Percentiles rank a stretch among this genome's conserved stretches.
These are phyloP conservation scores for Magnusiomyces suaveolens DNA, from an alignment of 1,139 yeast genomes.

Conservation along the genomic window DNA sequence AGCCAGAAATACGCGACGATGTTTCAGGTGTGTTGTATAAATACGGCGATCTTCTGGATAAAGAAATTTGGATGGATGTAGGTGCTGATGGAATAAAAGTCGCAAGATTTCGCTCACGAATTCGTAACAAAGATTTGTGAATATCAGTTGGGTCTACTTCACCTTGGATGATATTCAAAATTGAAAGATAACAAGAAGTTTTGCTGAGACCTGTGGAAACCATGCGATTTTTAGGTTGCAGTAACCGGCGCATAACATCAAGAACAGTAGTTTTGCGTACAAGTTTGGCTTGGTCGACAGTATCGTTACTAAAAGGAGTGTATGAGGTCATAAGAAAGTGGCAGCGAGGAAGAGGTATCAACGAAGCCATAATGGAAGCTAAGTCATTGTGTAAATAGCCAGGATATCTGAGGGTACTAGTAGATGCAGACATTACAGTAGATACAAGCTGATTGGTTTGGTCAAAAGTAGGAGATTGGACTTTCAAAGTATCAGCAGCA, in stretches of 20 bases:
- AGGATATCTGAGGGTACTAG: conserved; percentile 85
- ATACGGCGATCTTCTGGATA: conserved; percentile 67
- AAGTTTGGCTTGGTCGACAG: conserved; percentile 47
- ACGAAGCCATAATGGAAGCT: conserved; percentile 70
- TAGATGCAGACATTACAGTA: conserved; percentile 71
- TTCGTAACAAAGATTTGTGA: conserved; percentile 67
- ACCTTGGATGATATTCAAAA: conserved; percentile 72
- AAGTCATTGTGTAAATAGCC: conserved; percentile 83
- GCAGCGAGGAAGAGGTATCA: conserved; percentile 82
- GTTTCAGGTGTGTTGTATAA: conserved; percentile 20
- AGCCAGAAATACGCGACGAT: conserved; percentile 41
- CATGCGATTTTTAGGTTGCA: conserved; percentile 74
- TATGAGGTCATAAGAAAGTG: conserved; percentile 81
- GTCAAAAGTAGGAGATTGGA: conserved; percentile 43
- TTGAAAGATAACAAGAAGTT: conserved; percentile 49
- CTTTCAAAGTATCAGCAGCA: conserved; percentile 44
- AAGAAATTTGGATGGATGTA: conserved; percentile 66
- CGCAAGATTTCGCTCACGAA: conserved; percentile 56
- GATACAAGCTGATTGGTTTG: conserved; percentile 82
- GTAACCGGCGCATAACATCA: conserved; percentile 72
- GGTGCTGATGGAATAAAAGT: conserved; percentile 85
- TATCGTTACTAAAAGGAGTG: conserved; percentile 71
- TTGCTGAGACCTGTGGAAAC: conserved; percentile 38
- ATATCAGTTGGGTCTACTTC: conserved; percentile 61
- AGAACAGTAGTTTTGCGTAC: conserved; percentile 69